These are phyloP conservation scores for Septoria petroselini DNA, from an alignment of 2,329 filamentous ascomycete genomes.

Conservation along the genomic window DNA sequence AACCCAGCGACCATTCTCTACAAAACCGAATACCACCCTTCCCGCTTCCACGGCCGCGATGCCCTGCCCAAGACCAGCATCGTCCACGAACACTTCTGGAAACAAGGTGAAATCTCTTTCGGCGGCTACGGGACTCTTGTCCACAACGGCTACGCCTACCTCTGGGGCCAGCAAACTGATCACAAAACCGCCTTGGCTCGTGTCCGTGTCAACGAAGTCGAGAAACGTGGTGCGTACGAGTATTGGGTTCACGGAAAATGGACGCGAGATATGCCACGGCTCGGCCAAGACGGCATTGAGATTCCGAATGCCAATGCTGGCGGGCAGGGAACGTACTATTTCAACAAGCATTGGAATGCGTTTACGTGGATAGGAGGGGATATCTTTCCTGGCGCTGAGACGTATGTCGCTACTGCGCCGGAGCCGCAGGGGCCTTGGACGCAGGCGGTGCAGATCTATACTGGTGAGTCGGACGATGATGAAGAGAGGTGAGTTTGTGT, in stretches of 20 bases:
- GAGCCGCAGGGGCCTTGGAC: constrained; percentile 32
- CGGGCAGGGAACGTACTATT: constrained; percentile 31
- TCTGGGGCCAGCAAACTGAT: constrained; percentile 19
- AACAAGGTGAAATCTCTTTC: constrained; percentile 18
- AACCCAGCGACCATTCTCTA: constrained; percentile 21
- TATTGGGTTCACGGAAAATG: constrained; percentile 21
- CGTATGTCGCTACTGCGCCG: constrained; percentile 29
- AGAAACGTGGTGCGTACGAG: constrained; percentile 17
- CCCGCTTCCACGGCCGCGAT: constrained; percentile 13
- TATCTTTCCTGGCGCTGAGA: constrained; percentile 21
- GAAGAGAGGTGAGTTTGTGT: not conserved
- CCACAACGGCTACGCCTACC: constrained; percentile 16
- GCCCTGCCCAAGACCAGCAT: constrained; percentile 18
- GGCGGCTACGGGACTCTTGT: constrained; percentile 19
- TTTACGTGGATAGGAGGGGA: constrained; percentile 34
- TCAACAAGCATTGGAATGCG: constrained; percentile 26
- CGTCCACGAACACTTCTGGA: constrained; percentile 22
- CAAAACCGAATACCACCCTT: constrained; percentile 14
- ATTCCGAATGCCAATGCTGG: constrained; percentile 28
- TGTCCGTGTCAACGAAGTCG: constrained; percentile 15
- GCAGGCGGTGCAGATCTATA: constrained; percentile 11
- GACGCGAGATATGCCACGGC: constrained; percentile 13
- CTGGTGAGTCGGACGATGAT: not conserved
- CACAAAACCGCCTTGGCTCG: constrained; percentile 19
- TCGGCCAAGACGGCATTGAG: constrained; percentile 10